Evolutionary conservation across 805 yeast genomes (phyloP), one percentile per base, ranked within the genome.

Genomic region (Monosporozyma aquatica): DNA sequence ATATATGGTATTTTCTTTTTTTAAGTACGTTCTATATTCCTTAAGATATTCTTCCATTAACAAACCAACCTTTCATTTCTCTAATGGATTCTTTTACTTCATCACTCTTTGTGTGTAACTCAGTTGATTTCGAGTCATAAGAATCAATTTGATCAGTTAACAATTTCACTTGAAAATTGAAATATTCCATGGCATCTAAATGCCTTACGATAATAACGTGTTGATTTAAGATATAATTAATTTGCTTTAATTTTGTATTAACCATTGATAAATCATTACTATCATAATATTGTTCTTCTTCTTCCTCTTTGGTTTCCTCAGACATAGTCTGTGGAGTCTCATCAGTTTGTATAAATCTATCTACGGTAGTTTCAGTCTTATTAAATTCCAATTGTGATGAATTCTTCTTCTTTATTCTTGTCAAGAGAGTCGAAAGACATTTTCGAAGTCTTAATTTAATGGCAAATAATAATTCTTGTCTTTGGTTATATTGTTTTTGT

Each of bases 371-470:
- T 20, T 59, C 47, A 18, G 52, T 52, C 22, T 66, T 70, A 29
- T 67, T 68, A 47, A 67, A 67, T 18, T 67, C 70, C 11, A 71
- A 53, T 9, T 65, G 65, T n/a, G 71, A 65, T 3, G 66, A 51
- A 4, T 76, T 71, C 0, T 71, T 62, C 22, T 40, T 44, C 17
- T 52, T 53, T 29, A 61, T 47, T 14, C 53, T 55, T 15, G 56
- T 46, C 6, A 63, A 47, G n/a, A 59, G 43, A 1, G 46, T 39
- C 18, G 26, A 17, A 4, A 72, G 53, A 2, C 54, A 18, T 32
- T 52, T 56, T 18, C 68, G 50, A 20, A 68, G 46, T 21, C 53
- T 53, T 3, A 50, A 23, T 11, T 67, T 55, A 1, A 61, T 62
- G 32, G 46, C 51, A 2, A 51, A 47, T 10, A 62, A 46, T 7